Conservation (phyloP, 106 monocot genomes). For the Platanthera zijinensis region DNA sequence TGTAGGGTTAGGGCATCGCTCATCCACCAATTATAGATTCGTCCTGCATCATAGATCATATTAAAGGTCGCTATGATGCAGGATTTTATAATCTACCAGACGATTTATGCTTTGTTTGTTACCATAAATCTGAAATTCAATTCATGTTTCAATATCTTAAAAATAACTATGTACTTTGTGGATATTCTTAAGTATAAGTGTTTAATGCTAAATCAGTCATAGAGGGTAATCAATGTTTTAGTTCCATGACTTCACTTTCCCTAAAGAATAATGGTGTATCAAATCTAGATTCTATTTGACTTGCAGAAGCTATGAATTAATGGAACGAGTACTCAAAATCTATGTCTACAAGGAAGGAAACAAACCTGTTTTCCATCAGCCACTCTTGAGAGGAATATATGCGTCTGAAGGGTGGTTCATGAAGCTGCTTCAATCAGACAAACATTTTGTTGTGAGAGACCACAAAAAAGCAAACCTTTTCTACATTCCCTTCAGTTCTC, state of each 20-base stretch:
- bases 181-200: not conserved
- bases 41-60: no score
- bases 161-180: not conserved
- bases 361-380: conserved; percentile 47
- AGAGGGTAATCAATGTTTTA: not conserved
- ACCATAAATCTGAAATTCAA: no score
- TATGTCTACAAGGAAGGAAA: conserved; percentile 62
- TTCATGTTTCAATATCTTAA: no score
- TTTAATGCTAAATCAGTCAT: not conserved
- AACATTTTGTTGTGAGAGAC: conserved; percentile 27
- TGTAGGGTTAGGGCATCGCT: no score
- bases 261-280: no score
- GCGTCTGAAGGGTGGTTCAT: conserved; percentile 79
- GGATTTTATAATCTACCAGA: no score
- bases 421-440: conserved; percentile 46
- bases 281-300: not conserved
- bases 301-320: conserved; percentile 60
- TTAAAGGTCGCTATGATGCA: no score
- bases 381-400: conserved; percentile 54
- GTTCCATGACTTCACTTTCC: not conserved
- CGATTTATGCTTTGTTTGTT: no score
- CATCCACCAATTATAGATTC: no score
- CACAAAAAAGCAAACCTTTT: conserved; percentile 52
- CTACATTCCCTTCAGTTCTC: conserved; percentile 60
- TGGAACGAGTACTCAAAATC: conserved; percentile 53